Base-by-base conservation (phyloP, 805 yeast species). In the Wickerhamiella allomyrinae region DNA sequence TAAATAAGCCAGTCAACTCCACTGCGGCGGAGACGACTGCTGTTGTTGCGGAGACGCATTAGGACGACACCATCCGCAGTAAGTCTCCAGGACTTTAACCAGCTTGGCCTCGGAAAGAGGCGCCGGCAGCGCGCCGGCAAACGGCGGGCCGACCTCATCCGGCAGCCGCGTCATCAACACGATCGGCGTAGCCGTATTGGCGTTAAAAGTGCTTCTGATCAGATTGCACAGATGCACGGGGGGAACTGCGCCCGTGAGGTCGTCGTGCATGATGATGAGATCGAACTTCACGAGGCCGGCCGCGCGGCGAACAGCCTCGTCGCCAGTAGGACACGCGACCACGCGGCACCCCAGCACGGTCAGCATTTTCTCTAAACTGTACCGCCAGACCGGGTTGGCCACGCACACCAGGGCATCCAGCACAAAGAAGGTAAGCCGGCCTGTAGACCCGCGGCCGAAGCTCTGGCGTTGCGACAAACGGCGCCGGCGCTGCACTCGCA, bases 201-300 rank as follows among this genome's bases (percentile, higher is more conserved):
- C 69, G 22, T 87, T 80, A 27, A 76, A 71, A 0, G 96, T 87
- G 45, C 87, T 63, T 51, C 81, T 79, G 5, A 80, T 79, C 24
- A 89, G 77, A 62, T 86, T 95, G 6, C 75, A 61, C 1, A 83
- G 79, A 47, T 75, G 81, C 22, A 80, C 65, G 46, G 76, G 77
- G 13, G 81, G 73, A 19, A 81, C 63, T 2, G 36, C 41, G 14
- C 38, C 20, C 19, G 29, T 25, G 21, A 42, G 37, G 49, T 73
- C 73, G 42, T 80, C 66, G 2, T 89, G 23, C 0, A 91, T 76
- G 45, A 87, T 67, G 22, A 87, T 84, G 33, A 86, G 50, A 60
- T 87, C 96, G 63, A 85, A 89, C 55, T 76, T 79, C 15, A 84
- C 81, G 41, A 77, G 78, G 29, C 93, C 81, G 0, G 94, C 80